These are phyloP conservation scores for Pyrus bretschneideri DNA, from an alignment of 306 rosid species.

Conservation along the genomic window DNA sequence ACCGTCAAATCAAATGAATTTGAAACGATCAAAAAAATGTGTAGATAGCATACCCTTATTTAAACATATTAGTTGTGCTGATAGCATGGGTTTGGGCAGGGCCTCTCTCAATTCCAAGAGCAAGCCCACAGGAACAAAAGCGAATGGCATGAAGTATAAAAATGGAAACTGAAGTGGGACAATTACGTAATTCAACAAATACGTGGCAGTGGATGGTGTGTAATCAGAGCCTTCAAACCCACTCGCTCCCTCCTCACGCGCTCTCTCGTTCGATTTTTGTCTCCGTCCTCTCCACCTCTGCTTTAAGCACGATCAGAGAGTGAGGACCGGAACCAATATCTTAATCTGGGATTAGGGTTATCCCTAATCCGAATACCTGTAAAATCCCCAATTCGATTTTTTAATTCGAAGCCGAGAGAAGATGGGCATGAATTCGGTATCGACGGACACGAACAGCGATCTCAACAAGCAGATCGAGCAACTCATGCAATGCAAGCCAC, in stretches of 20 bases:
- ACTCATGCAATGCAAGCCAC: slow-evolving; percentile 99
- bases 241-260: slow-evolving; percentile 40
- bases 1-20: rapidly evolving
- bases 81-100: neutral
- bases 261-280: slow-evolving; percentile 12
- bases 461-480: slow-evolving; percentile 97
- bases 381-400: slow-evolving; percentile 4
- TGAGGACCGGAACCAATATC: slow-evolving; percentile 6
- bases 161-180: neutral
- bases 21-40: rapidly evolving
- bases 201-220: neutral
- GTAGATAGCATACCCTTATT: too few species aligned
- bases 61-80: too few species aligned
- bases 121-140: neutral
- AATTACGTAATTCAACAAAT: neutral
- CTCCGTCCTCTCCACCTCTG: neutral
- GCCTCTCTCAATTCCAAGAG: neutral
- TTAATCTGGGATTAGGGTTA: slow-evolving; percentile 25
- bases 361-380: slow-evolving; percentile 18
- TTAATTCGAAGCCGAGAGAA: slow-evolving; percentile 1
- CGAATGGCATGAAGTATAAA: neutral
- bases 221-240: slow-evolving; percentile 1
- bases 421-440: slow-evolving; percentile 69
- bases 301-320: slow-evolving; percentile 15
- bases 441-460: slow-evolving; percentile 48